Base-by-base conservation (phyloP, 768 basidiomycete species). In the Leccinum subtestaceum region DNA sequence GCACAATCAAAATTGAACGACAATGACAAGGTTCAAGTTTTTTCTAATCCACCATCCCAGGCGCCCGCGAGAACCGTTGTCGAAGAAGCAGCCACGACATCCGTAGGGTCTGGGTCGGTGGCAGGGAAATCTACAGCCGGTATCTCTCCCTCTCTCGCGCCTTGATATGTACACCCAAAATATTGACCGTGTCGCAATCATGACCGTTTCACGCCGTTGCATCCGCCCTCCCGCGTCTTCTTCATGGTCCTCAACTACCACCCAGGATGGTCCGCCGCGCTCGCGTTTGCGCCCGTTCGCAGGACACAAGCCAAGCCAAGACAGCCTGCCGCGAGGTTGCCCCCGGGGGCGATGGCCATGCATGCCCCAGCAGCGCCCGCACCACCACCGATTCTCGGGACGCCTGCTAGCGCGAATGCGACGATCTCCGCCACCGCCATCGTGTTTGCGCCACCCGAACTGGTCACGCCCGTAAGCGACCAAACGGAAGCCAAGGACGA, bases 281-380 rank as follows among this genome's bases (percentile, higher is more conserved):
- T 94, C 63, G 93, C 91, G 17, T 95, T 94, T 67, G 93, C 92
- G 9, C 93, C 93, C 48, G 80, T 91, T 55, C 85, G 91, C 54
- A 81, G 91, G 63, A 78, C 77, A 49, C 75, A 76, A 25, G 77
- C 76, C 61, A 93, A 91, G 68, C 59, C 81, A 38, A 93, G 91
- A 71, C 72, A 78, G 1, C 61, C 77, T 1, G 74, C 10, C 71
- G 76, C 3, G 4, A 62, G 69, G 40, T 53, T 71, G 38, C 62
- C 68, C 12, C 80, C 84, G 0, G 89, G 86, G 27, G 88, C 85
- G 9, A 78, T 84, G 4, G 75, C 88, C 10, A 70, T 84, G 29
- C 43, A 60, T 1, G 56, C 62, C 15, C 73, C 86, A 2, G 74
- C 87, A 7, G n/a, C 65, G 29, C n/a, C 67, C 9, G 64, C 65